phyloP scores from a whole-genome alignment of 1,139 yeast genomes.

The Geotrichum carabidarum region DNA sequence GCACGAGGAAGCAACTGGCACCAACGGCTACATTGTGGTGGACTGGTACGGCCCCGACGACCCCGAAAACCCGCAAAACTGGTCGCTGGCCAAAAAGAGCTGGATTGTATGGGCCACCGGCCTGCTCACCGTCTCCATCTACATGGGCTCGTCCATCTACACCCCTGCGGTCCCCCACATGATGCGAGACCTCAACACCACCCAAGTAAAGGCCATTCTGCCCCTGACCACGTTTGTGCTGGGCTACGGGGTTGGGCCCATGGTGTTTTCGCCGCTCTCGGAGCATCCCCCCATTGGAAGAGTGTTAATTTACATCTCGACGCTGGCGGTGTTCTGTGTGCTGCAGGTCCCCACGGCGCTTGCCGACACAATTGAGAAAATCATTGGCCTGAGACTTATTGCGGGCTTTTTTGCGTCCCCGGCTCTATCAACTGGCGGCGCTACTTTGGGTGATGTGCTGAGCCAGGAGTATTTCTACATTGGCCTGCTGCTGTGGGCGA shows the following conservation, averaged over 20 bases:
- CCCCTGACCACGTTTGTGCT: slow-evolving; percentile 53
- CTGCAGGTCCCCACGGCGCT: slow-evolving; percentile 50
- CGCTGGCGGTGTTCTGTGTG: slow-evolving; percentile 52
- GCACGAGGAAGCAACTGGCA: slow-evolving; percentile 1
- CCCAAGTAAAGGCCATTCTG: slow-evolving; percentile 44
- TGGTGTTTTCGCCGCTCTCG: slow-evolving; percentile 51
- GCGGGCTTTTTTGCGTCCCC: slow-evolving; percentile 81
- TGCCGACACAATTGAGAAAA: slow-evolving; percentile 45
- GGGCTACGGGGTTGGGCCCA: slow-evolving; percentile 56
- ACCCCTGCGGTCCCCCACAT: slow-evolving; percentile 51
- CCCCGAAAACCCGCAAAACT: slow-evolving; percentile 56
- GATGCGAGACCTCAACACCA: slow-evolving; percentile 43
- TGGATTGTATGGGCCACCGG: slow-evolving; percentile 43
- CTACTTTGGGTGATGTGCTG: slow-evolving; percentile 62
- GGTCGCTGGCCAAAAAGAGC: slow-evolving; percentile 44
- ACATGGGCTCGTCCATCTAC: slow-evolving; percentile 58
- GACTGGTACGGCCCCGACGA: slow-evolving; percentile 51
- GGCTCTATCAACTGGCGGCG: slow-evolving; percentile 81
- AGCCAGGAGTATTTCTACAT: slow-evolving; percentile 30
- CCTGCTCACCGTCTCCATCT: slow-evolving; percentile 49
- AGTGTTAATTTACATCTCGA: slow-evolving; percentile 47
- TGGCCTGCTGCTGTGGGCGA: slow-evolving; percentile 49
- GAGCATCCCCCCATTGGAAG: slow-evolving; percentile 53
- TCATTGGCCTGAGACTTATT: slow-evolving; percentile 65
- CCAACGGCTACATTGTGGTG: slow-evolving; percentile 23